Evolutionary conservation across 768 basidiomycete species (phyloP), one percentile per base, ranked within the genome.

Genomic region (Scleroderma bovista): DNA sequence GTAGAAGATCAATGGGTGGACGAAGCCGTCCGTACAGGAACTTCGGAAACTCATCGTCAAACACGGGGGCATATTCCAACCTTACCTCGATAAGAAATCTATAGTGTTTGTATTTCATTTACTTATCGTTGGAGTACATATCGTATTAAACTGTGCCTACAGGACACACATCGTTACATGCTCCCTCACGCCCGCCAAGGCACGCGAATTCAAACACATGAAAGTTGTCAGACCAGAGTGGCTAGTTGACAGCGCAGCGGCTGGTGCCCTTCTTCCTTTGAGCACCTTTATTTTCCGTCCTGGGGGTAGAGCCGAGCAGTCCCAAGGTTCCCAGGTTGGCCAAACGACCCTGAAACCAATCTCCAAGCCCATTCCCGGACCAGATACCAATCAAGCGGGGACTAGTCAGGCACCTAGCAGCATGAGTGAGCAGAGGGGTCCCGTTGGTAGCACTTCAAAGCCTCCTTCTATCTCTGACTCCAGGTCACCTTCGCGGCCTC

Each of bases 91-190:
- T 68, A 81, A 77, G 69, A 87, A 91, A 68, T 72, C 80, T 19
- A 59, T 81, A 16, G 86, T 87, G 83, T 91, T 62, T 50, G 84
- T 59, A 49, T 23, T 39, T 34, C 75, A 13, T 19, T 31, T 15
- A 3, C n/a, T 39, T 45, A 26, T 45, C 16, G n/a, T 47, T 19
- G 15, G 16, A 22, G 19, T 1, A 24, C 20, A 17, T 48, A 8
- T 49, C 36, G 3, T 16, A 50, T 58, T 38, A 47, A 37, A 17
- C 15, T 26, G 20, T 46, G 32, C 13, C 20, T 24, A 10, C 59
- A 91, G 89, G 26, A 95, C 93, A 1, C 93, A 96, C 64, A 85
- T 99, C 57, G 74, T 99, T 44, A 95, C 96, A 3, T 87, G 86
- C 55, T 87, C 89, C 29, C 77, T 99, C 39, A 97, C 95, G 0